phyloP scores from a whole-genome alignment of 805 yeast species.

The Candida sphagnicola region DNA sequence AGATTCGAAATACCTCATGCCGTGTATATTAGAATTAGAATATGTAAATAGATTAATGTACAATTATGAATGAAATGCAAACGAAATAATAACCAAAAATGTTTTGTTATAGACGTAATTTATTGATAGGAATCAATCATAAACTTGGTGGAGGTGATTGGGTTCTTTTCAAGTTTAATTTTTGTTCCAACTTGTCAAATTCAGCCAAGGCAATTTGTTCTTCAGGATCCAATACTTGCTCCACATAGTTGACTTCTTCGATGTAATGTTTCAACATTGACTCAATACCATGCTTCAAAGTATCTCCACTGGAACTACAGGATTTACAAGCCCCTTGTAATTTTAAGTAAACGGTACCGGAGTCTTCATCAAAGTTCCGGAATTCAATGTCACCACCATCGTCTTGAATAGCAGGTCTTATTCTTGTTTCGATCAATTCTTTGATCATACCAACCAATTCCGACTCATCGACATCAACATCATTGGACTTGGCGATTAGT shows the following conservation, averaged over 20 bases:
- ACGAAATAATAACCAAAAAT: background rate
- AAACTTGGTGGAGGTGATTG: conserved; percentile 24
- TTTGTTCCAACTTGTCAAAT: conserved; percentile 76
- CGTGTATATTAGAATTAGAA: background rate
- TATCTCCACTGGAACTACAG: conserved; percentile 64
- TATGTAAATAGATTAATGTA: conserved; percentile 1
- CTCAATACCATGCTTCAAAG: conserved; percentile 66
- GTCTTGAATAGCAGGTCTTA: conserved; percentile 70
- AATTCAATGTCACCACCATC: conserved; percentile 76
- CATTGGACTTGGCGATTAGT: conserved; percentile 35
- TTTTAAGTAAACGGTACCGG: conserved; percentile 56
- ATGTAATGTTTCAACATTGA: conserved; percentile 67
- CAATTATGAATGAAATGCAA: background rate
- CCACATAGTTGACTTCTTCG: conserved; percentile 61
- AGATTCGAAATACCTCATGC: conserved; percentile 1
- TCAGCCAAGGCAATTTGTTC: conserved; percentile 79
- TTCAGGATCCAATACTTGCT: conserved; percentile 66
- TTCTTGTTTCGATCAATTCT: conserved; percentile 64
- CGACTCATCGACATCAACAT: conserved; percentile 53
- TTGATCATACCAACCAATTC: conserved; percentile 65
- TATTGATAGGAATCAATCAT: conserved; percentile 7
- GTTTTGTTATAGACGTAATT: no score
- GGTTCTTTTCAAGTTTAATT: conserved; percentile 17
- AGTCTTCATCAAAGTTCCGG: conserved; percentile 49
- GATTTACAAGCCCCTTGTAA: conserved; percentile 70